Evolutionary conservation across 495 filamentous ascomycete species (phyloP).

Genomic region (Aspergillus diversus): DNA sequence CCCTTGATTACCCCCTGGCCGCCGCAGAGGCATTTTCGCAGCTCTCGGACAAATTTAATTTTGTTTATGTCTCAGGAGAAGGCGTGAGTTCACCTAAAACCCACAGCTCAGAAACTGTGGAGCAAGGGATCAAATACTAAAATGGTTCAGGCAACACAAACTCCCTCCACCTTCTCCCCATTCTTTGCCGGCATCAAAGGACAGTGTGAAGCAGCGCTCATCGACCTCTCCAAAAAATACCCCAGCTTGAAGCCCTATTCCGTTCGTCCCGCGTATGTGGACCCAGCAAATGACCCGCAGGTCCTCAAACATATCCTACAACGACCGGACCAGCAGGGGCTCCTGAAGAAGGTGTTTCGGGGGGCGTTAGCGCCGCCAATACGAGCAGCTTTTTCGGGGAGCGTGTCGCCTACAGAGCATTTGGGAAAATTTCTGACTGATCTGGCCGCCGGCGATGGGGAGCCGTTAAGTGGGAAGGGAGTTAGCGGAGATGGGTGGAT

Average conservation of each 20-base stretch:
- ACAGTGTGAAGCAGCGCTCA: constrained; percentile 58
- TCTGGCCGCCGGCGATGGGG: constrained; percentile 59
- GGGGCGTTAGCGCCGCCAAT: constrained; percentile 16
- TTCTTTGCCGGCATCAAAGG: constrained; percentile 67
- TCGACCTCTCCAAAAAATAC: constrained; percentile 46
- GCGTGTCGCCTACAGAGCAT: constrained; percentile 37
- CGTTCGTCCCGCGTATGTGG: constrained; percentile 58
- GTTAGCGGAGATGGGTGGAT: constrained; percentile 50
- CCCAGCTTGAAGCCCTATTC: constrained; percentile 51
- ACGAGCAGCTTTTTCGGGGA: constrained; percentile 17
- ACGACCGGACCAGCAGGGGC: constrained; percentile 16
- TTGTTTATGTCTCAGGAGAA: constrained; percentile 71
- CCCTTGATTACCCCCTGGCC: constrained; percentile 62
- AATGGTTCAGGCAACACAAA: constrained; percentile 37
- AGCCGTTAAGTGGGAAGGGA: constrained; percentile 43
- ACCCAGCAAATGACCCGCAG: constrained; percentile 47
- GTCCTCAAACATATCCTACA: constrained; percentile 50
- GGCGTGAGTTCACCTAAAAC: constrained; percentile 24
- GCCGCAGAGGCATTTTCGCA: constrained; percentile 64
- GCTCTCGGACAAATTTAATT: constrained; percentile 61
- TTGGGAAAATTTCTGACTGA: constrained; percentile 53
- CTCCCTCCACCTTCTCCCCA: constrained; percentile 54
- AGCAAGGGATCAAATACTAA: not conserved
- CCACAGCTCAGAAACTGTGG: not conserved
- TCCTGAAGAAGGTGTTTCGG: constrained; percentile 5